These are phyloP conservation scores for Fusarium nanum DNA, from an alignment of 2,329 filamentous ascomycete species.

Conservation along the genomic window DNA sequence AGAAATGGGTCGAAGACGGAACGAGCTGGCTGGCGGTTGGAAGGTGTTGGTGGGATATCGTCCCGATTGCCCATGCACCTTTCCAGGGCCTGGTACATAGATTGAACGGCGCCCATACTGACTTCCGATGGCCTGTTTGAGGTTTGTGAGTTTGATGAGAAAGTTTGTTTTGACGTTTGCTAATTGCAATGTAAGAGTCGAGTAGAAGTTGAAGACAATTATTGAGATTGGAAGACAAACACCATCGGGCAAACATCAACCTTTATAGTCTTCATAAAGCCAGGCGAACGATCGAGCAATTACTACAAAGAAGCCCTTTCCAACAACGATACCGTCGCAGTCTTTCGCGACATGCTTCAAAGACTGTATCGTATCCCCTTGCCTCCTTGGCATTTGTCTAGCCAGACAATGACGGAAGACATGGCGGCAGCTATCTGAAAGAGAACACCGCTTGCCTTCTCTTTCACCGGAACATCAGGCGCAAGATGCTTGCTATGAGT, in stretches of 20 bases:
- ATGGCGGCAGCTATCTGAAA: neutral
- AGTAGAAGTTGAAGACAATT: neutral
- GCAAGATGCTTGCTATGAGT: no score
- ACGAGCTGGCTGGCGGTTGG: neutral
- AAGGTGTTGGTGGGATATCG: neutral
- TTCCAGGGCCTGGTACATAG: neutral
- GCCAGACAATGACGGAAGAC: neutral
- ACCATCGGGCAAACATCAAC: neutral
- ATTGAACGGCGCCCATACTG: conserved; percentile 9
- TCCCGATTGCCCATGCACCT: neutral
- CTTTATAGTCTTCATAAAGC: neutral
- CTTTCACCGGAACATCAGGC: neutral
- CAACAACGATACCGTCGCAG: neutral
- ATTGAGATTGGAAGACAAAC: neutral
- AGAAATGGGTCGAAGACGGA: neutral
- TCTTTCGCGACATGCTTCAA: neutral
- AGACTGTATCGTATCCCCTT: neutral
- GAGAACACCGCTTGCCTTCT: neutral
- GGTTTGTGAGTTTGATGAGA: neutral
- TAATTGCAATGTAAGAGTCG: neutral
- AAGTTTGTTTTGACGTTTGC: neutral
- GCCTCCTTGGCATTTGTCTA: neutral
- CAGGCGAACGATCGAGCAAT: neutral
- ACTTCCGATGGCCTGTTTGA: rapidly evolving
- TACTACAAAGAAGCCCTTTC: neutral